Conservation (phyloP, 352 stramenopile species). For the Phytophthora podocarpi region DNA sequence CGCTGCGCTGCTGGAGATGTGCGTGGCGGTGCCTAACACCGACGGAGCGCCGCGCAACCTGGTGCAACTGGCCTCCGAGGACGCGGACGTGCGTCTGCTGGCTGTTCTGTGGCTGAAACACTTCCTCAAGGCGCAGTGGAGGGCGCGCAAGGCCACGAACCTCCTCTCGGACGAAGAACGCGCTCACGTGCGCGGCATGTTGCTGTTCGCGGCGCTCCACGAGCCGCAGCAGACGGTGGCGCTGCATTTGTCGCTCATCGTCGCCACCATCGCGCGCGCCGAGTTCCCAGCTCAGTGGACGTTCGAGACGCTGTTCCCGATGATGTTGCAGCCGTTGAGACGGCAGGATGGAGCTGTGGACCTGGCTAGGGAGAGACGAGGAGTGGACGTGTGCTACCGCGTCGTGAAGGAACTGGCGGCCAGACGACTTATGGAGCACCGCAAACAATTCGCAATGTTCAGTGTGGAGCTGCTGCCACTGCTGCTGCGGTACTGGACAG, state of each 20-base stretch:
- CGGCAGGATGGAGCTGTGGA: constrained; percentile 14
- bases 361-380: constrained; percentile 35
- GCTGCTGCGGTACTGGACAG: constrained; percentile 67
- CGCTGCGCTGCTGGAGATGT: constrained; percentile 47
- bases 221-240: constrained; percentile 61
- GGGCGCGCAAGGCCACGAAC: constrained; percentile 35
- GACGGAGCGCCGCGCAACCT: constrained; percentile 35
- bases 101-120: constrained; percentile 85
- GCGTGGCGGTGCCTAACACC: constrained; percentile 41
- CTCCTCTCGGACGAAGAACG: constrained; percentile 50
- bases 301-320: constrained; percentile 67
- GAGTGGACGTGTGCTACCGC: constrained; percentile 69
- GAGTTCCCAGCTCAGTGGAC: constrained; percentile 80
- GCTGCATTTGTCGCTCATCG: constrained; percentile 65
- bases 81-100: constrained; percentile 64
- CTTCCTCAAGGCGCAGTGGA: constrained; percentile 58
- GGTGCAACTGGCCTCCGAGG: constrained; percentile 29
- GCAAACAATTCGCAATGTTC: constrained; percentile 80
- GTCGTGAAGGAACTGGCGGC: constrained; percentile 83
- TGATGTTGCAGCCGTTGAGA: constrained; percentile 60
- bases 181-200: constrained; percentile 45
- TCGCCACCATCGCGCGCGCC: constrained; percentile 68
- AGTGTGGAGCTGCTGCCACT: constrained; percentile 69
- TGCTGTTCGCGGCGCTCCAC: constrained; percentile 74
- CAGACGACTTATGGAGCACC: constrained; percentile 77